Percentiles rank a stretch among this genome's conserved stretches.
Evolutionary conservation across 2,329 filamentous ascomycete species (phyloP).

Genomic region (Leptographium lundbergii): DNA sequence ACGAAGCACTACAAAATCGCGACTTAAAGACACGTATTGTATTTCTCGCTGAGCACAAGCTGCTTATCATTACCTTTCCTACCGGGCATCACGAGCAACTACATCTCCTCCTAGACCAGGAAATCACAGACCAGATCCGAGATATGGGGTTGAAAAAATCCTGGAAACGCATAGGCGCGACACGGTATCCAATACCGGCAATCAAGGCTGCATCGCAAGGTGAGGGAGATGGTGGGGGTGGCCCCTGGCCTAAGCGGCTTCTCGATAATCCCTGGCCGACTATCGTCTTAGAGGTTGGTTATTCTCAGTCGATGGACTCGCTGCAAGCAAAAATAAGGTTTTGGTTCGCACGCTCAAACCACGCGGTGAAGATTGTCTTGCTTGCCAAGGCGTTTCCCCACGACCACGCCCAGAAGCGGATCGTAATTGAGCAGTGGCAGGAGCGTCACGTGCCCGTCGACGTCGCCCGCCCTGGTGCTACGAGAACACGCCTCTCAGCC

Average conservation of each 20-base stretch:
- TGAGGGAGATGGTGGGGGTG: not conserved
- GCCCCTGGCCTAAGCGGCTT: not conserved
- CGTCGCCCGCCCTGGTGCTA: not conserved
- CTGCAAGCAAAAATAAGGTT: slow-evolving; percentile 2
- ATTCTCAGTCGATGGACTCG: not conserved
- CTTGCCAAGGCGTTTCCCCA: slow-evolving; percentile 1
- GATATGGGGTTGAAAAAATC: not conserved
- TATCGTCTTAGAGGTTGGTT: slow-evolving; percentile 1
- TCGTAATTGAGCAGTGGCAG: slow-evolving; percentile 1
- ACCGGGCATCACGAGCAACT: too few species aligned
- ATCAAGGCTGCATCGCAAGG: not conserved
- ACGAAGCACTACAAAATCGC: too few species aligned
- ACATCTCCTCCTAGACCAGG: too few species aligned
- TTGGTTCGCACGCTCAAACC: not conserved
- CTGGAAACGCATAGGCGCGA: not conserved
- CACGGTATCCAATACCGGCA: not conserved
- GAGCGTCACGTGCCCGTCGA: not conserved
- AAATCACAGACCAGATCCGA: not conserved
- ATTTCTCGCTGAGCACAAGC: too few species aligned
- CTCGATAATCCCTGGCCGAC: not conserved
- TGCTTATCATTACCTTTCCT: too few species aligned
- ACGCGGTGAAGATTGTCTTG: slow-evolving; percentile 1
- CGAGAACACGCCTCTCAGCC: not conserved
- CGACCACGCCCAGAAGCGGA: slow-evolving; percentile 1
- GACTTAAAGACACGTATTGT: too few species aligned